These are phyloP conservation scores for Castanospermum australe DNA, from an alignment of 306 rosid species.

Conservation along the genomic window DNA sequence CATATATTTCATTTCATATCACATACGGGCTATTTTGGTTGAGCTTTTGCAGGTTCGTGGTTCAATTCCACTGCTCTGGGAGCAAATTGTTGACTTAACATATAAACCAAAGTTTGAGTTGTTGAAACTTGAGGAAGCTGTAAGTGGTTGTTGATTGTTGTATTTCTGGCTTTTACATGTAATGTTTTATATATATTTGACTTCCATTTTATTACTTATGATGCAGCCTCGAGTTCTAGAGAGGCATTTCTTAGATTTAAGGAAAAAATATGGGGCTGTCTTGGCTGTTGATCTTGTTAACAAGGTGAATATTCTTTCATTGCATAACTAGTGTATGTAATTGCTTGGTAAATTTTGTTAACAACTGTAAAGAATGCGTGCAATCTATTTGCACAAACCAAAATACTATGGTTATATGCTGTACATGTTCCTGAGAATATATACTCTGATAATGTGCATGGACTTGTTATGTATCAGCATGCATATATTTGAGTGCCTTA, in stretches of 20 bases:
- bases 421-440: neutral
- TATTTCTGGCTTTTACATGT: conserved; percentile 21
- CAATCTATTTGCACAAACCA: neutral
- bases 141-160: conserved; percentile 49
- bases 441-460: neutral
- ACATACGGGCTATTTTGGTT: neutral
- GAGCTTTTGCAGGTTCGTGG: conserved; percentile 80
- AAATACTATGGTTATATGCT: neutral
- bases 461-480: conserved; percentile 5
- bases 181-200: conserved; percentile 33
- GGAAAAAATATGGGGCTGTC: conserved; percentile 91
- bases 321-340: conserved; percentile 6
- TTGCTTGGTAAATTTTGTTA: conserved; percentile 15
- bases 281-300: conserved; percentile 89
- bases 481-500: conserved; percentile 23
- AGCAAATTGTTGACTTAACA: conserved; percentile 91
- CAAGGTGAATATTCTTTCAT: conserved; percentile 52
- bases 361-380: conserved; percentile 21
- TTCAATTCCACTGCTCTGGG: conserved; percentile 90
- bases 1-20: conserved; percentile 14
- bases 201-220: conserved; percentile 34
- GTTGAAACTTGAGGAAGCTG: conserved; percentile 78
- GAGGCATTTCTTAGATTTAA: conserved; percentile 90
- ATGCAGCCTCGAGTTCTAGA: conserved; percentile 79
- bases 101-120: conserved; percentile 88